These are phyloP conservation scores for Stephanodiscus minutulus DNA, from an alignment of 108 stramenopile genomes.

Conservation along the genomic window DNA sequence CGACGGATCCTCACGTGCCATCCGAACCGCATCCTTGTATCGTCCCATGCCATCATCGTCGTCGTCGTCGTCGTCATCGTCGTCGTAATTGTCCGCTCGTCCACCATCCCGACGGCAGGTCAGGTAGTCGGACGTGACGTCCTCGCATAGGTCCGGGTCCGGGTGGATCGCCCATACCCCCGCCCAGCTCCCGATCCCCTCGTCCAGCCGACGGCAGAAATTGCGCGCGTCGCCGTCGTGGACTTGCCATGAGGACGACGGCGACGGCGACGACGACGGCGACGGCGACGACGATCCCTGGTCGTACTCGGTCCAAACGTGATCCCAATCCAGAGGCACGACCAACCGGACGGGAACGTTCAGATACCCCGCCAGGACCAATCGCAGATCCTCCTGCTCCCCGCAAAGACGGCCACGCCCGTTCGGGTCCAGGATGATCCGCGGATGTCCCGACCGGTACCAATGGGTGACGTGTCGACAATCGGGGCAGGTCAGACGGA, in stretches of 20 bases:
- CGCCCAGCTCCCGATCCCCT: conserved; percentile 56
- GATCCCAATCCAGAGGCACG: conserved; percentile 57
- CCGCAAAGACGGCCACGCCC: conserved; percentile 54
- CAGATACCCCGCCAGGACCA: conserved; percentile 48
- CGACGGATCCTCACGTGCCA: conserved; percentile 26
- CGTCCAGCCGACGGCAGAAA: conserved; percentile 51
- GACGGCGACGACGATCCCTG: background rate
- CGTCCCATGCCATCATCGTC: conserved; percentile 33
- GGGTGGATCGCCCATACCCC: conserved; percentile 44
- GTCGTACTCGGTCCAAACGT: conserved; percentile 56
- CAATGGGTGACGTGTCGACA: conserved; percentile 34
- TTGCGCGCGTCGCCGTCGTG: conserved; percentile 49
- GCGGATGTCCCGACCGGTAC: conserved; percentile 52
- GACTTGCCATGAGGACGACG: conserved; percentile 25
- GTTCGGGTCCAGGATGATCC: conserved; percentile 44
- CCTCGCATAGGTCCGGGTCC: conserved; percentile 40
- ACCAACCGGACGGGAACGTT: conserved; percentile 40
- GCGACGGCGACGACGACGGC: background rate
- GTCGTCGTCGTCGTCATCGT: conserved; percentile 19
- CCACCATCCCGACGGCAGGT: conserved; percentile 31
- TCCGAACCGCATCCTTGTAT: conserved; percentile 21
- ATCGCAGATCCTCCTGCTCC: conserved; percentile 54
- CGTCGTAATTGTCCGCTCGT: conserved; percentile 31
- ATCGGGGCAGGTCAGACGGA: conserved; percentile 36
- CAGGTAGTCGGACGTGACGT: conserved; percentile 45